Evolutionary conservation across 73 alveolate species (phyloP).

Genomic region (Durusdinium trenchii): DNA sequence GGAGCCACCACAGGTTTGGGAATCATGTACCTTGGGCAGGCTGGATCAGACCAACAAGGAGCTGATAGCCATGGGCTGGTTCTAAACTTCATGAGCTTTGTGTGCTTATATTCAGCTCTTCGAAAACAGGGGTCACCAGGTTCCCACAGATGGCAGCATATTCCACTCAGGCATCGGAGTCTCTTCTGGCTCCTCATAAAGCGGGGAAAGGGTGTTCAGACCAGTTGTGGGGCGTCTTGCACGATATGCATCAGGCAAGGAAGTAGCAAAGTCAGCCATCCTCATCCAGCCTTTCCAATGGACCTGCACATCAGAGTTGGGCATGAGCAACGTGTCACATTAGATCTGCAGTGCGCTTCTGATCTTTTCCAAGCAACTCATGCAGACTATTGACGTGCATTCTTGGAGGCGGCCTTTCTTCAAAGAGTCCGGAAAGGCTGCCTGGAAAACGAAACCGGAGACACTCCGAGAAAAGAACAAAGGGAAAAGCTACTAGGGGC

Average conservation of each 20-base stretch:
- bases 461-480: too few relatives aligned
- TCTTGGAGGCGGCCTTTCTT: conserved; percentile 15
- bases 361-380: too few relatives aligned
- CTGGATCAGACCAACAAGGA: not conserved
- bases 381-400: too few relatives aligned
- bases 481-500: too few relatives aligned
- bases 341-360: too few relatives aligned
- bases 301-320: not conserved
- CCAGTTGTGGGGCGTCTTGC: too few relatives aligned
- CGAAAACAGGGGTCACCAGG: conserved; percentile 1
- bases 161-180: conserved; percentile 38
- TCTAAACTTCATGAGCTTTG: not conserved
- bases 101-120: not conserved
- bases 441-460: too few relatives aligned
- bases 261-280: not conserved
- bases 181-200: conserved; percentile 54
- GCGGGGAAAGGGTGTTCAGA: too few relatives aligned
- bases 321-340: not conserved
- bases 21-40: conserved; percentile 36
- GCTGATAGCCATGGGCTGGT: not conserved
- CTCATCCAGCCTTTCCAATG: conserved; percentile 67
- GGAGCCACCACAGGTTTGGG: conserved; percentile 33
- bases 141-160: conserved; percentile 72
- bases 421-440: conserved; percentile 12
- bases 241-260: not conserved